These are phyloP conservation scores for Acorus calamus DNA, from an alignment of 106 monocot genomes.

Conservation along the genomic window DNA sequence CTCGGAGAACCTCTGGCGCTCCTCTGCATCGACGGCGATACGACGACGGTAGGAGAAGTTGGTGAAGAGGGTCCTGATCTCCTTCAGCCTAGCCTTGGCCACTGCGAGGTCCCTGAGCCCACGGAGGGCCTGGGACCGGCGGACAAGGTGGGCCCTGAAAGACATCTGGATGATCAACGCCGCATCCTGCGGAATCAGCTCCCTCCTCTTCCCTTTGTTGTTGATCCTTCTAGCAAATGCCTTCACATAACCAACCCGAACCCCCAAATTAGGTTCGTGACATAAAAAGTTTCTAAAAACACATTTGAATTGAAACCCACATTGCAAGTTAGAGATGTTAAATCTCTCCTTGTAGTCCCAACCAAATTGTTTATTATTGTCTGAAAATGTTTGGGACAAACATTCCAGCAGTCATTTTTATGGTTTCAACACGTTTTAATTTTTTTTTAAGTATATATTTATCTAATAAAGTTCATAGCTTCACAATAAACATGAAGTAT, in stretches of 20 bases:
- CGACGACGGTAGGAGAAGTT: conserved; percentile 78
- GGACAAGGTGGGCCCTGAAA: conserved; percentile 58
- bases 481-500: no score
- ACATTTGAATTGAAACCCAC: no score
- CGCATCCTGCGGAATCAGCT: conserved; percentile 68
- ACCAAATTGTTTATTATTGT: no score
- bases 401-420: no score
- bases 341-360: no score
- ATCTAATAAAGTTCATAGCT: no score
- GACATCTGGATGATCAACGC: conserved; percentile 71
- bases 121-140: conserved; percentile 61
- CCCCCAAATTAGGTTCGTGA: no score
- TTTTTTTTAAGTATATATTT: no score
- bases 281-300: no score
- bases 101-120: conserved; percentile 76
- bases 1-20: conserved; percentile 85
- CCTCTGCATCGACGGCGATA: conserved; percentile 54
- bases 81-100: conserved; percentile 85
- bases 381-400: no score
- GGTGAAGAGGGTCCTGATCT: conserved; percentile 70
- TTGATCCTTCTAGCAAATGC: conserved; percentile 52
- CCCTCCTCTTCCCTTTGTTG: conserved; percentile 71
- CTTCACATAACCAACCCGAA: conserved; percentile 17
- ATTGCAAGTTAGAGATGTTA: no score
- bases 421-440: no score